A percentile compares a stretch with the other conserved stretches of the same genome.
Conservation (phyloP, 768 basidiomycete species). For the Serpula lacrymans region DNA sequence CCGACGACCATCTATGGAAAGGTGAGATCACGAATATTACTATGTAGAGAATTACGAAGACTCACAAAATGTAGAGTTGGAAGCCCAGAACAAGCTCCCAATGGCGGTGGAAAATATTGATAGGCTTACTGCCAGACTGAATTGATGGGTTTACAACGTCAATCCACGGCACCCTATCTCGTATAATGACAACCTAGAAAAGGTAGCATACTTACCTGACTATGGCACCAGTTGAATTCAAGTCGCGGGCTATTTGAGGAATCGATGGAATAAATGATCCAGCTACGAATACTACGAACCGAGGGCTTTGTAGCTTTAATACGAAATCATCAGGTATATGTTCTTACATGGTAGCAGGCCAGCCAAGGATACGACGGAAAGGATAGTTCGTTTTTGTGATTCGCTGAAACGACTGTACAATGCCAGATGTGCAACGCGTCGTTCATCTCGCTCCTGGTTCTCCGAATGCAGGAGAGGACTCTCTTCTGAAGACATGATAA, state of each 20-base stretch:
- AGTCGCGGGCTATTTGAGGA: slow-evolving; percentile 66
- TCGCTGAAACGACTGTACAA: slow-evolving; percentile 60
- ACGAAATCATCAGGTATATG: slow-evolving; percentile 4
- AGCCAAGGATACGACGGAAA: slow-evolving; percentile 54
- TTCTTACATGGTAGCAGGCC: slow-evolving; percentile 65
- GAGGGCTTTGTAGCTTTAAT: background rate
- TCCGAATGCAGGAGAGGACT: slow-evolving; percentile 22
- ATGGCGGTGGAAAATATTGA: slow-evolving; percentile 43
- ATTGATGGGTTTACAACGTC: background rate
- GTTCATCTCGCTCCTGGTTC: slow-evolving; percentile 2
- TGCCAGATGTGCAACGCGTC: slow-evolving; percentile 16
- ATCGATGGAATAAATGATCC: slow-evolving; percentile 74
- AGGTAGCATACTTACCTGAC: too few relatives aligned
- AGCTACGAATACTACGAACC: slow-evolving; percentile 56
- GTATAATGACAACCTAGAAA: background rate
- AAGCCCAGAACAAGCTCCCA: slow-evolving; percentile 50
- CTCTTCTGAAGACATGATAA: slow-evolving; percentile 29
- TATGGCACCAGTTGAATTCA: slow-evolving; percentile 51
- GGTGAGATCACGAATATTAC: background rate
- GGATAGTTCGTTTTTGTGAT: slow-evolving; percentile 48
- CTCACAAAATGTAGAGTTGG: slow-evolving; percentile 49
- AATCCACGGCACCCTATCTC: background rate
- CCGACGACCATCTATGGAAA: slow-evolving; percentile 56
- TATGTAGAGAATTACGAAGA: slow-evolving; percentile 8
- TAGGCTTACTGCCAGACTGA: slow-evolving; percentile 49